Conservation (phyloP, 257 asterid genomes). For the Prunella vulgaris region DNA sequence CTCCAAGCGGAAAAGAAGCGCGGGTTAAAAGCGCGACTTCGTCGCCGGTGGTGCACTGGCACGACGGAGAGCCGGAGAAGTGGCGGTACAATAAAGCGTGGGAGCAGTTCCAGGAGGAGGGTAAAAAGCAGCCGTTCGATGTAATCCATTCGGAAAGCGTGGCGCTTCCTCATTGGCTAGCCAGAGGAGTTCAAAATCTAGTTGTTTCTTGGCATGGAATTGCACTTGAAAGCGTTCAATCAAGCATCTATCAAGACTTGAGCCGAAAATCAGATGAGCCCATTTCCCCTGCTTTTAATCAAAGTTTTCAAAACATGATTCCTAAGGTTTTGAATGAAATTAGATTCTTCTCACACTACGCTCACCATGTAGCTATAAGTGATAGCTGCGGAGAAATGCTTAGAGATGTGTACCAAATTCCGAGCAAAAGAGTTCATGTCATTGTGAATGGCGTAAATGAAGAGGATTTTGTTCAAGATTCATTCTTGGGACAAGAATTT, state of each 20-base stretch:
- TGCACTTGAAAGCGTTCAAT: constrained; percentile 82
- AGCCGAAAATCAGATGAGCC: constrained; percentile 44
- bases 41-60: constrained; percentile 47
- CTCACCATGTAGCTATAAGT: constrained; percentile 84
- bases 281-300: constrained; percentile 47
- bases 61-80: constrained; percentile 67
- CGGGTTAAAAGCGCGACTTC: background rate
- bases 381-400: constrained; percentile 93
- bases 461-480: constrained; percentile 57
- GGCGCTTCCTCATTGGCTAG: constrained; percentile 70
- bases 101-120: constrained; percentile 62
- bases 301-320: constrained; percentile 53
- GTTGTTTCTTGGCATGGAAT: constrained; percentile 96
- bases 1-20: constrained; percentile 1
- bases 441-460: constrained; percentile 77
- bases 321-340: constrained; percentile 79
- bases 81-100: constrained; percentile 88
- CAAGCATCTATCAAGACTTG: constrained; percentile 74
- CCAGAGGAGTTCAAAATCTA: constrained; percentile 45
- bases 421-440: constrained; percentile 65
- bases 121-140: constrained; percentile 40
- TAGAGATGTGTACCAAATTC: constrained; percentile 83
- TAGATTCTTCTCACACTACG: constrained; percentile 67
- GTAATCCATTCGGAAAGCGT: constrained; percentile 88
- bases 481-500: constrained; percentile 36